Evolutionary conservation across 257 asterid genomes (phyloP).

Genomic region (Capsicum baccatum): DNA sequence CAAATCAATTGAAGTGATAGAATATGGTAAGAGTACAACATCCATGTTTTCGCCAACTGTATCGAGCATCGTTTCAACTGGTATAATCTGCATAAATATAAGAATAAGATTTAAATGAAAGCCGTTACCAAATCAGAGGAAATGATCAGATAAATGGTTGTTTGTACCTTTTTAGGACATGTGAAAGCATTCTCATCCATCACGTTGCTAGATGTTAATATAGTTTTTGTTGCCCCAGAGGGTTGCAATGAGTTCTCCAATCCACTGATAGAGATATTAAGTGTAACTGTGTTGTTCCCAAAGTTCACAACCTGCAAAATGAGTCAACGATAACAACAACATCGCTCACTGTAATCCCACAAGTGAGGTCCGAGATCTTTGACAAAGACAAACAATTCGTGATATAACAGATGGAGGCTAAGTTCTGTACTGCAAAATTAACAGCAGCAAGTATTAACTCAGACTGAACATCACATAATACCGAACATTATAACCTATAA

Average conservation of each 20-base stretch:
- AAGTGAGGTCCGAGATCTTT: neutral
- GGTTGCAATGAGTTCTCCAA: constrained; percentile 50
- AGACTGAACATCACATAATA: no score
- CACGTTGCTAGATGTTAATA: constrained; percentile 29
- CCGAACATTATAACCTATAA: neutral
- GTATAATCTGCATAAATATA: constrained; percentile 60
- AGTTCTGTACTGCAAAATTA: neutral
- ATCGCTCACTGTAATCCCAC: no score
- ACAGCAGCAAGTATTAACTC: neutral
- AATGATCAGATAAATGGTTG: neutral
- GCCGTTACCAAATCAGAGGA: neutral
- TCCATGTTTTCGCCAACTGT: constrained; percentile 55
- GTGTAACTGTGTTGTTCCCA: constrained; percentile 53
- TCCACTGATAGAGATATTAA: constrained; percentile 53
- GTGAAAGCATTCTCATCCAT: constrained; percentile 68
- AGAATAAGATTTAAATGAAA: constrained; percentile 6
- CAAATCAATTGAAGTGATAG: constrained; percentile 65
- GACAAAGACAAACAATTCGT: no score
- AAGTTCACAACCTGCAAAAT: constrained; percentile 66
- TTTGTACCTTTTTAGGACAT: constrained; percentile 60
- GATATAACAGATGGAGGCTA: neutral
- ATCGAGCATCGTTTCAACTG: constrained; percentile 39
- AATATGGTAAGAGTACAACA: constrained; percentile 54
- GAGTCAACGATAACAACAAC: no score
- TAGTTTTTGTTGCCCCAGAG: constrained; percentile 55